Evolutionary conservation across 1,139 yeast genomes (phyloP).

Genomic region (Lodderomyces orthopsilosis): DNA sequence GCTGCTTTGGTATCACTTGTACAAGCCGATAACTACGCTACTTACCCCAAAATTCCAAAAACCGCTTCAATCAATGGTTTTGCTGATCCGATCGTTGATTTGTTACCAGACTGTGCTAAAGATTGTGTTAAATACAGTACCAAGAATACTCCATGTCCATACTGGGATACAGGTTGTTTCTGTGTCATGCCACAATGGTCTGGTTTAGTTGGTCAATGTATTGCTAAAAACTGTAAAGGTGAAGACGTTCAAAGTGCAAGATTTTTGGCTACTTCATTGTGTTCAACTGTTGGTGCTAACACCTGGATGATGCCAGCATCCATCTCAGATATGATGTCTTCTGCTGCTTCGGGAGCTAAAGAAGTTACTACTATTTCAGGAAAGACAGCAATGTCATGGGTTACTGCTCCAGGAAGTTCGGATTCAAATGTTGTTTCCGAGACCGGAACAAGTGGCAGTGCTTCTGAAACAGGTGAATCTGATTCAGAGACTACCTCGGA

Average conservation of each 20-base stretch:
- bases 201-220: slow-evolving; percentile 44
- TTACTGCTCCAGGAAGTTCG: slow-evolving; percentile 15
- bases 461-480: slow-evolving; percentile 3
- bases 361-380: slow-evolving; percentile 15
- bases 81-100: slow-evolving; percentile 45
- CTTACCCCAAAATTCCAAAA: slow-evolving; percentile 48
- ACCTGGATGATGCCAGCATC: slow-evolving; percentile 47
- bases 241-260: slow-evolving; percentile 38
- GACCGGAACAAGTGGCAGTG: slow-evolving; percentile 3
- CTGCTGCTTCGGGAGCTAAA: slow-evolving; percentile 22
- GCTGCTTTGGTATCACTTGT: slow-evolving; percentile 7
- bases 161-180: slow-evolving; percentile 55
- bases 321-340: slow-evolving; percentile 29
- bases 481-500: not conserved
- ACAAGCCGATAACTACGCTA: slow-evolving; percentile 19
- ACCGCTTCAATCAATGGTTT: slow-evolving; percentile 53
- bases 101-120: slow-evolving; percentile 44
- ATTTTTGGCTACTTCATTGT: slow-evolving; percentile 39
- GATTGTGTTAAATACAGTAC: slow-evolving; percentile 37
- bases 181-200: slow-evolving; percentile 52
- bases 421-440: slow-evolving; percentile 14
- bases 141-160: slow-evolving; percentile 45
- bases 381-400: slow-evolving; percentile 14
- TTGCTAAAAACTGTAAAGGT: slow-evolving; percentile 41
- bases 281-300: slow-evolving; percentile 44